These are phyloP conservation scores for Dactylonectria macrodidyma DNA, from an alignment of 2,329 filamentous ascomycete species.

Conservation along the genomic window DNA sequence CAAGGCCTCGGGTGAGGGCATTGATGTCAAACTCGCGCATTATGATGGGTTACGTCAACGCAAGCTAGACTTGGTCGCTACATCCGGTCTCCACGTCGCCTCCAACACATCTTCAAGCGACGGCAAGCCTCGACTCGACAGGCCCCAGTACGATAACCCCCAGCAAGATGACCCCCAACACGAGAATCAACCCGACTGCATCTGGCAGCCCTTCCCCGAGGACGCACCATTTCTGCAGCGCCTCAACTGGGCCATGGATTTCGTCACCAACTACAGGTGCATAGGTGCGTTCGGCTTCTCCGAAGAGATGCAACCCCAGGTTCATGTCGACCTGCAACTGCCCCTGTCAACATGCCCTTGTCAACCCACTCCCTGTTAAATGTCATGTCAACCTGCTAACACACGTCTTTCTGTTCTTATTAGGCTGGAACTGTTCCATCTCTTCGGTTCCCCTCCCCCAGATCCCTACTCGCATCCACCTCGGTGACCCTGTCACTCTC, in stretches of 20 bases:
- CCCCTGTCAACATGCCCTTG: no score
- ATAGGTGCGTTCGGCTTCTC: slow-evolving; percentile 59
- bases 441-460: slow-evolving; percentile 64
- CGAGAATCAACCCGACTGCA: slow-evolving; percentile 61
- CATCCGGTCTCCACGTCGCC: not conserved
- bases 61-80: slow-evolving; percentile 18
- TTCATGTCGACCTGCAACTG: slow-evolving; percentile 1
- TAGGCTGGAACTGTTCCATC: slow-evolving; percentile 73
- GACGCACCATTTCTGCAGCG: slow-evolving; percentile 63
- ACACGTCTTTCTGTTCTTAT: not conserved
- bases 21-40: slow-evolving; percentile 3
- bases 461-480: slow-evolving; percentile 51
- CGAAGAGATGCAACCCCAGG: slow-evolving; percentile 1
- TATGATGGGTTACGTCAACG: slow-evolving; percentile 37
- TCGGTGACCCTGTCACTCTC: slow-evolving; percentile 58
- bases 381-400: not conserved
- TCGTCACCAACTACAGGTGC: slow-evolving; percentile 69
- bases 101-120: not conserved
- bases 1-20: not conserved
- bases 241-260: slow-evolving; percentile 69
- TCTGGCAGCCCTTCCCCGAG: slow-evolving; percentile 73
- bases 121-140: not conserved
- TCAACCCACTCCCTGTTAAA: no score
- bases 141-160: no score
- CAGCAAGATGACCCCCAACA: not conserved